Evolutionary conservation across 2,329 filamentous ascomycete genomes (phyloP), one percentile per base, ranked within the genome.

Genomic region (Exophiala alcalophila): DNA sequence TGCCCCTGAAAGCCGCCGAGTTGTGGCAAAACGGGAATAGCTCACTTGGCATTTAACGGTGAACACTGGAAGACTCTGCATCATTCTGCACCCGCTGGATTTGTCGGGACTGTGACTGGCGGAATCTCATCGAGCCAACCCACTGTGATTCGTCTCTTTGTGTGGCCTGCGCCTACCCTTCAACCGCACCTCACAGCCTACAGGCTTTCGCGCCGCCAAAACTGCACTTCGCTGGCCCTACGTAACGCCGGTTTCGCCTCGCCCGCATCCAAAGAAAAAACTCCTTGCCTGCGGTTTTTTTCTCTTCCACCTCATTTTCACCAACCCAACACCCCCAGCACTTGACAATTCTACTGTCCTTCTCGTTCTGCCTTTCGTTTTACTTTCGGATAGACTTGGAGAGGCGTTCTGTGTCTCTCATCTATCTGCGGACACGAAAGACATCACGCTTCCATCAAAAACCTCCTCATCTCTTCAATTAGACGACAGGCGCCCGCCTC

Each of bases 331-430:
- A 33, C 33, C 36, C 16, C 31, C 32, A 14, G 36, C 23, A n/a
- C n/a, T n/a, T 39, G 37, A 44, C 32, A 41, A 45, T 26, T 16
- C 38, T 36, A 44, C 40, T 30, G 42, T 52, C 40, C 40, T 49
- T 54, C 41, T 51, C 39, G 43, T 54, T 52, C 40, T 50, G 52
- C 47, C 52, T 50, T 57, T 55, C 45, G 40, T 52, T 55, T 54
- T 44, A 49, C 45, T 41, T 53, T 55, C 49, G 52, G 54, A 54
- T 57, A 57, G 54, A 55, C 44, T 55, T 54, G 50, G 53, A 55
- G 54, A 57, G 54, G 54, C 54, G 52, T 57, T 55, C 29, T 51
- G 31, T 47, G 47, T 51, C 50, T 55, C 51, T 52, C 44, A 45
- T 49, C 50, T 57, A 55, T 57, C 52, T 55, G 41, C 52, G 41